Conservation (phyloP, 306 rosid species). For the Malus sieversii region DNA sequence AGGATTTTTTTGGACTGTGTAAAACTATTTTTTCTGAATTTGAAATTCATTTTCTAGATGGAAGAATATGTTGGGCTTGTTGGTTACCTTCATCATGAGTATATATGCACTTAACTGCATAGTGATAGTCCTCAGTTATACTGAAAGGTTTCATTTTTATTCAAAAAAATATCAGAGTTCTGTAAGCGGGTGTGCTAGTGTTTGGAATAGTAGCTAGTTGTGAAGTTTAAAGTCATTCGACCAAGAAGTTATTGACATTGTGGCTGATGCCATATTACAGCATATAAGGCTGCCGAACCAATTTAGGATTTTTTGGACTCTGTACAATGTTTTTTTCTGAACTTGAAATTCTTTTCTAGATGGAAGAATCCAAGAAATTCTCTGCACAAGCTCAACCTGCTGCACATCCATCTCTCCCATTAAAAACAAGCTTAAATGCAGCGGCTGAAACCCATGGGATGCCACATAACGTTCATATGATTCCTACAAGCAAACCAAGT, state of each 20-base stretch:
- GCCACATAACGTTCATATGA: conserved; percentile 40
- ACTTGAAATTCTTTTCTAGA: conserved; percentile 34
- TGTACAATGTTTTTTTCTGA: neutral
- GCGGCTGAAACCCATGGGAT: conserved; percentile 50
- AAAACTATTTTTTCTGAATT: neutral
- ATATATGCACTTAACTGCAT: neutral
- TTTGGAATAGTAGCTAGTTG: neutral
- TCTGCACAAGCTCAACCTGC: conserved; percentile 58
- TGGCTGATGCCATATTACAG: neutral
- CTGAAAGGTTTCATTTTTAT: neutral
- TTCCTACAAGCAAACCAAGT: conserved; percentile 49
- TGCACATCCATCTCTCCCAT: conserved; percentile 51
- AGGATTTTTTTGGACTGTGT: neutral
- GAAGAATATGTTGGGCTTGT: neutral
- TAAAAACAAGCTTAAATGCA: conserved; percentile 41
- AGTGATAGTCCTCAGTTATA: neutral
- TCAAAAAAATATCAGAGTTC: neutral
- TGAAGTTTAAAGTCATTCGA: neutral
- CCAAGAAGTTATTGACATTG: neutral
- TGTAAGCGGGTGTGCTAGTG: neutral
- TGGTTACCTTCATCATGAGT: neutral
- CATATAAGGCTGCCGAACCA: neutral
- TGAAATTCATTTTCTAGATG: conserved; percentile 35
- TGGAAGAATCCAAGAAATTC: conserved; percentile 82
- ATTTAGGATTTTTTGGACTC: neutral